Conservation (phyloP, 1,284 basidiomycete species). For the Ganoderma sinense region DNA sequence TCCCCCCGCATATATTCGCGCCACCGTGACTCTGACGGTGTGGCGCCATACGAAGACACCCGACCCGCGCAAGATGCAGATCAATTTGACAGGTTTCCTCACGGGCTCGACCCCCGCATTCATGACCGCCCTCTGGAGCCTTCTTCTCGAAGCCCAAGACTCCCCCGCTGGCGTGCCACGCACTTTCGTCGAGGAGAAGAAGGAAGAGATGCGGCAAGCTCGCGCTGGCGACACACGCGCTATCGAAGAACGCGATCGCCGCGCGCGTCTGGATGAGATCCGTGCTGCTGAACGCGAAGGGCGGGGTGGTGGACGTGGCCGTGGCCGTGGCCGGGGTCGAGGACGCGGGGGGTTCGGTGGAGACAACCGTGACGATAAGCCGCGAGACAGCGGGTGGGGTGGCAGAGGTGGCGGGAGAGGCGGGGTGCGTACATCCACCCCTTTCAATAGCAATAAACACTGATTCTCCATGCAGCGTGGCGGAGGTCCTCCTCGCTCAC, state of each 20-base stretch:
- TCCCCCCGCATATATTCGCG: background rate
- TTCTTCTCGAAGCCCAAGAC: constrained; percentile 90
- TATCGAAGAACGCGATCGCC: constrained; percentile 75
- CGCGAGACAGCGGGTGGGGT: constrained; percentile 41
- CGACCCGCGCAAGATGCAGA: constrained; percentile 96
- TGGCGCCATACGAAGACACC: constrained; percentile 66
- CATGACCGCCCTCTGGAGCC: constrained; percentile 89
- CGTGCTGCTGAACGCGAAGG: constrained; percentile 53
- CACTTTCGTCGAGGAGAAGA: constrained; percentile 96
- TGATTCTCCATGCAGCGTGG: constrained; percentile 46
- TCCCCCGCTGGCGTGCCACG: constrained; percentile 91
- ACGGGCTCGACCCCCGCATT: constrained; percentile 83
- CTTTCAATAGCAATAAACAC: constrained; percentile 17
- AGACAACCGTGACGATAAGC: constrained; percentile 35
- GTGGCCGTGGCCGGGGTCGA: constrained; percentile 44
- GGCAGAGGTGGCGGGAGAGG: constrained; percentile 47
- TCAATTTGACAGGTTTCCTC: constrained; percentile 92
- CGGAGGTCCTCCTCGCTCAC: constrained; percentile 43
- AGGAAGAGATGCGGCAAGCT: constrained; percentile 88
- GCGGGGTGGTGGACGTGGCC: constrained; percentile 53
- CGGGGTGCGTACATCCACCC: constrained; percentile 47
- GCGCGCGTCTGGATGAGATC: constrained; percentile 73
- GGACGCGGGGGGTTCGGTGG: constrained; percentile 43
- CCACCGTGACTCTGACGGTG: constrained; percentile 4
- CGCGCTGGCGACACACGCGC: constrained; percentile 74